Conservation (phyloP, 139 green algal species). For the Volvox africanus region DNA sequence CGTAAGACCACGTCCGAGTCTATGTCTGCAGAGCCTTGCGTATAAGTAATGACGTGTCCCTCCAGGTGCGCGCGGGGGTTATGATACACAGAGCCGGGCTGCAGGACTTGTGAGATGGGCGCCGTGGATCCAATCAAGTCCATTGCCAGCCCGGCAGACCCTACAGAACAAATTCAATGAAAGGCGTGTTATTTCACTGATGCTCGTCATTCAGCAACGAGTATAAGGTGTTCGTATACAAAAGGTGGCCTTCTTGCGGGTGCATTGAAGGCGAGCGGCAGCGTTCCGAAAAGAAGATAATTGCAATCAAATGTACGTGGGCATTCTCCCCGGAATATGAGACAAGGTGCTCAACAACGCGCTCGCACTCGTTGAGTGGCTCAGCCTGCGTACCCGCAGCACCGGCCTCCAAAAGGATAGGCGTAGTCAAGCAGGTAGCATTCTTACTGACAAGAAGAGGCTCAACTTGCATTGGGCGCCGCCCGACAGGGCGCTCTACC, state of each 20-base stretch:
- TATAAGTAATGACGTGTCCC: not conserved
- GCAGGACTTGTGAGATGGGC: not conserved
- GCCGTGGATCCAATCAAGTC: not conserved
- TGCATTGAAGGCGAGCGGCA: too few relatives aligned
- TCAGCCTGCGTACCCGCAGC: constrained; percentile 4
- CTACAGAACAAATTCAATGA: not conserved
- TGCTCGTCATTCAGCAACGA: too few relatives aligned
- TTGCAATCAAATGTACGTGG: too few relatives aligned
- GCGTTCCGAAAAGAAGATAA: too few relatives aligned
- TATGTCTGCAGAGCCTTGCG: not conserved
- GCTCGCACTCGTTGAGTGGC: not conserved
- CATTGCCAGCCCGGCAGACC: constrained; percentile 3
- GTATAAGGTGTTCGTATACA: too few relatives aligned
- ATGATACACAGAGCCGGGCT: not conserved
- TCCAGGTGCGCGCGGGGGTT: not conserved
- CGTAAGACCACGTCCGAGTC: not conserved
- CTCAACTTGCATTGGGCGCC: constrained; percentile 26
- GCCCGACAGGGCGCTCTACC: not conserved
- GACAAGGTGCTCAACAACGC: not conserved
- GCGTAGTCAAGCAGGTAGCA: constrained; percentile 4
- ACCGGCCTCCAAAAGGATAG: not conserved
- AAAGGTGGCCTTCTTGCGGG: too few relatives aligned
- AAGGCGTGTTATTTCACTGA: too few relatives aligned
- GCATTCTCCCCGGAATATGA: not conserved
- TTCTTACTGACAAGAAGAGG: constrained; percentile 14